A percentile compares a stretch with the other conserved stretches of the same genome.
Conservation (phyloP, 2,329 filamentous ascomycete species). For the Teratosphaeria zuluensis region DNA sequence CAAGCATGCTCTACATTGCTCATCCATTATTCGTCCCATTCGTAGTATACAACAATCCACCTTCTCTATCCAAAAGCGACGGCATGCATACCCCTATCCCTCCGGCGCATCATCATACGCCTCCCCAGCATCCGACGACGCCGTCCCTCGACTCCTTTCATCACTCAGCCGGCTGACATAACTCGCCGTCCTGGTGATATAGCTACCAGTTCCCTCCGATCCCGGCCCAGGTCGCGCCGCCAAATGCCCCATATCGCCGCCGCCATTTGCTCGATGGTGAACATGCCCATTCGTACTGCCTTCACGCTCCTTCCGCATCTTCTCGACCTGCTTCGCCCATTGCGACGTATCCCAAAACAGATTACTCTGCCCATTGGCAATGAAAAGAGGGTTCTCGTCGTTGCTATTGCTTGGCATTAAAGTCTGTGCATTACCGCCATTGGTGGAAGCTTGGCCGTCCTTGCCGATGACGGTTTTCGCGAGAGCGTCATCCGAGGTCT, state of each 20-base stretch:
- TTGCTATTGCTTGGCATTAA: neutral
- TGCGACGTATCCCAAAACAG: conserved; percentile 42
- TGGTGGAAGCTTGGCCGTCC: conserved; percentile 1
- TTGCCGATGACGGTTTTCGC: neutral
- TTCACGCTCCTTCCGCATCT: conserved; percentile 9
- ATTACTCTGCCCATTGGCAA: conserved; percentile 43
- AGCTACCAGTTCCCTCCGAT: neutral
- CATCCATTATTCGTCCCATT: neutral
- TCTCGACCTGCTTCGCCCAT: conserved; percentile 16
- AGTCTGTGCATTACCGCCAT: neutral
- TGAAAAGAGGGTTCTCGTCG: conserved; percentile 32
- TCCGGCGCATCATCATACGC: conserved; percentile 21
- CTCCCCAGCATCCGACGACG: conserved; percentile 29
- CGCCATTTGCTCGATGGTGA: neutral
- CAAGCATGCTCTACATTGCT: neutral
- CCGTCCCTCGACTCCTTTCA: conserved; percentile 27
- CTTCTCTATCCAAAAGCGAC: neutral
- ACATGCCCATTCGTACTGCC: neutral
- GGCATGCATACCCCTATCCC: conserved; percentile 7
- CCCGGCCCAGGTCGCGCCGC: conserved; percentile 16
- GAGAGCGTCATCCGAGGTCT: neutral
- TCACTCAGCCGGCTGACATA: conserved; percentile 49
- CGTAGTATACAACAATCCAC: neutral
- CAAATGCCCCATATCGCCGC: conserved; percentile 13
- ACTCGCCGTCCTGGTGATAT: neutral